phyloP scores from a whole-genome alignment of 1,284 basidiomycete species.

The Takashimella koratensis region DNA sequence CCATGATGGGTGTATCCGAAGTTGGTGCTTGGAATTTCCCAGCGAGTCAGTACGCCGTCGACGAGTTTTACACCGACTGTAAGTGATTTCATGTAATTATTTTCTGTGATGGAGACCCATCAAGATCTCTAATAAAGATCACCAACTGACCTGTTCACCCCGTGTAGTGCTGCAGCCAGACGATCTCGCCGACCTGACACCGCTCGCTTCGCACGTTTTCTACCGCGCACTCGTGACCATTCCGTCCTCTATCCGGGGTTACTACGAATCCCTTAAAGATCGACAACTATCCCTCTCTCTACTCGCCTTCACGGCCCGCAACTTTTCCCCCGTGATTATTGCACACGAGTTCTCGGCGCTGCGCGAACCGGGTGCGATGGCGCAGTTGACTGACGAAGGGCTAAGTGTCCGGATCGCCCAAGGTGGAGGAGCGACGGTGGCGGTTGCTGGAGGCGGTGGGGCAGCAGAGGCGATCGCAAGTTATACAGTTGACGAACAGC shows the following conservation, averaged over 20 bases:
- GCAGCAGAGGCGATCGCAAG: constrained; percentile 50
- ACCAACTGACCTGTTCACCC: too few species aligned
- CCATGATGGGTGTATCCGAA: constrained; percentile 56
- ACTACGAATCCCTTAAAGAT: constrained; percentile 85
- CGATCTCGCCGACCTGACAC: constrained; percentile 53
- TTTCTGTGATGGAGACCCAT: too few species aligned
- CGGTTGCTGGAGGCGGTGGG: constrained; percentile 45
- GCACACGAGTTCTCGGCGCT: constrained; percentile 74
- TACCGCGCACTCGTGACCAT: constrained; percentile 76
- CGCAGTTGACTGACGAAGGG: constrained; percentile 73
- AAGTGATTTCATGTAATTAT: too few species aligned
- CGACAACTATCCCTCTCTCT: constrained; percentile 75
- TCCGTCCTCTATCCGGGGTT: constrained; percentile 76
- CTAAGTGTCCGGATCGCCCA: constrained; percentile 70
- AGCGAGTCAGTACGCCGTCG: constrained; percentile 69
- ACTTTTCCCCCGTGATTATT: constrained; percentile 90
- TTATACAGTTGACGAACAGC: constrained; percentile 91
- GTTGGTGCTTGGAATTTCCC: constrained; percentile 48
- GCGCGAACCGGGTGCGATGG: constrained; percentile 60
- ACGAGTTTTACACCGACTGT: constrained; percentile 68
- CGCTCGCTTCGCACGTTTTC: constrained; percentile 84
- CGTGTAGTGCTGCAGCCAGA: constrained; percentile 62
- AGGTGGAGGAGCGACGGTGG: constrained; percentile 69
- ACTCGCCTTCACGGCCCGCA: constrained; percentile 71
- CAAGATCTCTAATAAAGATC: too few species aligned